phyloP scores from a whole-genome alignment of 805 yeast genomes.

The Nakazawaea anatomiae region DNA sequence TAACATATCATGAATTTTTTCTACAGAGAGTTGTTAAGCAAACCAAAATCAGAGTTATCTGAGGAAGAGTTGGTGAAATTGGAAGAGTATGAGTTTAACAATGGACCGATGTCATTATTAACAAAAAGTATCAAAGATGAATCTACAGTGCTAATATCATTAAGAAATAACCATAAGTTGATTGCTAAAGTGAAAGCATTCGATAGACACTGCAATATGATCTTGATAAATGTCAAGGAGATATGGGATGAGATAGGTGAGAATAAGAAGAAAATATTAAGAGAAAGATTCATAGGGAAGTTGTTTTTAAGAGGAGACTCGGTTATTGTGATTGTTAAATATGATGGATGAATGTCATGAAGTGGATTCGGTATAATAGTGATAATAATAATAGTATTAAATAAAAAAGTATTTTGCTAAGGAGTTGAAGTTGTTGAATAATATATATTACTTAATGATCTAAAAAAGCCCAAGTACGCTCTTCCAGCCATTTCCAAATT shows the following conservation, averaged over 20 bases:
- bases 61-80: conserved; percentile 72
- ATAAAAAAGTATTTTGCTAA: too few species aligned
- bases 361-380: background rate
- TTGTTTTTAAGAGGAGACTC: conserved; percentile 94
- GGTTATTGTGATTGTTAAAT: conserved; percentile 72
- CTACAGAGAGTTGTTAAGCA: conserved; percentile 57
- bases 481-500: conserved; percentile 30
- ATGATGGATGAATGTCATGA: conserved; percentile 7
- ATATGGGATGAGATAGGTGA: conserved; percentile 55
- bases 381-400: background rate
- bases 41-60: conserved; percentile 74
- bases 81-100: conserved; percentile 83
- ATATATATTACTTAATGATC: background rate
- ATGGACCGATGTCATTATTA: conserved; percentile 90
- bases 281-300: conserved; percentile 80
- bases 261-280: conserved; percentile 44
- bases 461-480: background rate
- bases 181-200: conserved; percentile 89
- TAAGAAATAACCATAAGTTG: conserved; percentile 89
- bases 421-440: too few species aligned
- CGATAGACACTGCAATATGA: conserved; percentile 93
- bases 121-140: conserved; percentile 73
- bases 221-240: conserved; percentile 88
- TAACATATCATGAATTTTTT: too few species aligned
- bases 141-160: conserved; percentile 76